Evolutionary conservation across 805 yeast genomes (phyloP).

Genomic region (Pichia exigua): DNA sequence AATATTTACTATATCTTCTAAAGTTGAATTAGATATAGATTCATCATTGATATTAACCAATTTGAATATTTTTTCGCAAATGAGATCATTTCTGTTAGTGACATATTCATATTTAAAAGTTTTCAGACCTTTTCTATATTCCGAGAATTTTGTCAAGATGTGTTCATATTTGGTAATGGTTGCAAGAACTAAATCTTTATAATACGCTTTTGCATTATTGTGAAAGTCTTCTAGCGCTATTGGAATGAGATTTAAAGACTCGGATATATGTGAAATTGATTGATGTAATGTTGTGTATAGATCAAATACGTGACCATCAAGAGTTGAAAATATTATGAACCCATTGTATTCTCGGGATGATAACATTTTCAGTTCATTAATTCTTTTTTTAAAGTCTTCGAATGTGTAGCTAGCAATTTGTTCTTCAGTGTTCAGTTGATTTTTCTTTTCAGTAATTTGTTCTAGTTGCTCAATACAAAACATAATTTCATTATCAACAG

Average conservation of each 20-base stretch:
- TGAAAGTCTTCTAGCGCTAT: slow-evolving; percentile 38
- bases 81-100: slow-evolving; percentile 48
- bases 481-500: slow-evolving; percentile 28
- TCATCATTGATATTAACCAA: slow-evolving; percentile 24
- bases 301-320: slow-evolving; percentile 4
- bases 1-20: background rate
- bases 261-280: slow-evolving; percentile 42
- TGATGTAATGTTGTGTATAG: slow-evolving; percentile 35
- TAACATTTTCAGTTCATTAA: background rate
- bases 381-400: background rate
- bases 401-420: background rate
- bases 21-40: slow-evolving; percentile 9
- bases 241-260: slow-evolving; percentile 46
- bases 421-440: slow-evolving; percentile 32
- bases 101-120: slow-evolving; percentile 39
- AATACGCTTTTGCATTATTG: slow-evolving; percentile 21
- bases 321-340: background rate
- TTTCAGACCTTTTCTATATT: slow-evolving; percentile 33
- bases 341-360: background rate
- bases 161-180: slow-evolving; percentile 33
- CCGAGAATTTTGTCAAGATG: slow-evolving; percentile 34
- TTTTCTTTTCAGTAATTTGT: slow-evolving; percentile 26
- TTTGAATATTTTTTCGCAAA: slow-evolving; percentile 41
- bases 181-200: slow-evolving; percentile 26
- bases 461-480: background rate